phyloP scores from a whole-genome alignment of 1,284 basidiomycete species.

The Schizopora paradoxa region DNA sequence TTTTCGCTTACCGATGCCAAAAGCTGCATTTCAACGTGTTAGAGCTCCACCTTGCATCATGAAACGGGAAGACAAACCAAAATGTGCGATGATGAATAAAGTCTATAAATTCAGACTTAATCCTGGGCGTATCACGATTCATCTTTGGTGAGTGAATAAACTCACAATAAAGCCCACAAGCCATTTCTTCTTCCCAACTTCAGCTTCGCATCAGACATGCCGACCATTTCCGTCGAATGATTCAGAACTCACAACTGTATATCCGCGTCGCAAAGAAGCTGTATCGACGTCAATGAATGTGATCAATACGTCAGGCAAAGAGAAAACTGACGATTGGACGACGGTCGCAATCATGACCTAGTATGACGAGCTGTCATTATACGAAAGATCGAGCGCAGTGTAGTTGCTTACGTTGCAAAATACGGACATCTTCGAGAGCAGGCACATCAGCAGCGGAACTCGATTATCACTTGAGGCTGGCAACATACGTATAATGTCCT shows the following conservation, averaged over 20 bases:
- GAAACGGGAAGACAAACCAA: constrained; percentile 4
- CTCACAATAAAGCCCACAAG: constrained; percentile 12
- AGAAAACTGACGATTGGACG: constrained; percentile 10
- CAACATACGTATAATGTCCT: no score
- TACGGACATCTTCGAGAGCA: no score
- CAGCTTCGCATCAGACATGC: not conserved
- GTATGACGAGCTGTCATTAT: not conserved
- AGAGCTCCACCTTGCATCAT: not conserved
- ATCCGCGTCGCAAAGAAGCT: no score
- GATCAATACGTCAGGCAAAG: no score
- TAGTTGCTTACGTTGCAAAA: no score
- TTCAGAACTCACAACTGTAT: no score
- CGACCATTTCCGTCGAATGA: not conserved
- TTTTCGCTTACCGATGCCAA: constrained; percentile 15
- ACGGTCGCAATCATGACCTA: constrained; percentile 9
- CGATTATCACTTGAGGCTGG: no score
- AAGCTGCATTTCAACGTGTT: constrained; percentile 1
- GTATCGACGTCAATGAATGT: no score
- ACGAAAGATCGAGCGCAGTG: not conserved
- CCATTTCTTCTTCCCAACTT: constrained; percentile 11
- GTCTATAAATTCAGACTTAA: constrained; percentile 1
- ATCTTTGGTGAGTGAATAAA: not conserved
- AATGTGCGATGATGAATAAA: constrained; percentile 11
- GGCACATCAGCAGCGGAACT: no score
- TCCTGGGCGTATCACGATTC: not conserved